Evolutionary conservation across 495 filamentous ascomycete species (phyloP).

Genomic region (Lepraria neglecta): DNA sequence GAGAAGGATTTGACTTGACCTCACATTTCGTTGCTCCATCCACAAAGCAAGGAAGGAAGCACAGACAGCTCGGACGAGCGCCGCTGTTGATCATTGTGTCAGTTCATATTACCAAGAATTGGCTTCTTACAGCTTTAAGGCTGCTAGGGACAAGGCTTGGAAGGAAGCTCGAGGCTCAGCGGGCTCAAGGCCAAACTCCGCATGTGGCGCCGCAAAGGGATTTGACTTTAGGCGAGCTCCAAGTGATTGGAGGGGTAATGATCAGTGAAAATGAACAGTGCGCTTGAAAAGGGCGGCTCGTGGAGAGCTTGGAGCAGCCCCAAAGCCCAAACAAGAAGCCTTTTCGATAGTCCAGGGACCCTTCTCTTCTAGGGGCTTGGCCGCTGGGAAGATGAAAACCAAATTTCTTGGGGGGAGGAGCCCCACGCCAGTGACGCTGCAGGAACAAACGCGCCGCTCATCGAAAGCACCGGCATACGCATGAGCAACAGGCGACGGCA

Average conservation of each 20-base stretch:
- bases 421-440: not conserved
- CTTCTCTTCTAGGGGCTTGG: conserved; percentile 5
- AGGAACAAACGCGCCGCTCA: conserved; percentile 5
- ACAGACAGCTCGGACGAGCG: conserved; percentile 7
- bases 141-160: not conserved
- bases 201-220: not conserved
- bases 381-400: not conserved
- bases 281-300: not conserved
- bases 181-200: not conserved
- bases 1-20: not conserved
- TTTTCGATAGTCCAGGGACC: conserved; percentile 1
- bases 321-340: not conserved
- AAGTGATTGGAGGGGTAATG: conserved; percentile 4
- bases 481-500: not conserved
- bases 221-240: not conserved
- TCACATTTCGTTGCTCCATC: not conserved
- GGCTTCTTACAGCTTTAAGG: too few relatives aligned
- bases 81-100: not conserved
- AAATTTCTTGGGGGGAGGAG: not conserved
- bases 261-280: not conserved
- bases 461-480: not conserved
- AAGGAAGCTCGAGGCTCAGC: not conserved
- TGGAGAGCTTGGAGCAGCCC: not conserved
- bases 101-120: too few relatives aligned
- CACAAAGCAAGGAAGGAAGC: not conserved